Conservation (phyloP, 805 yeast species). For the Candida incommunis region DNA sequence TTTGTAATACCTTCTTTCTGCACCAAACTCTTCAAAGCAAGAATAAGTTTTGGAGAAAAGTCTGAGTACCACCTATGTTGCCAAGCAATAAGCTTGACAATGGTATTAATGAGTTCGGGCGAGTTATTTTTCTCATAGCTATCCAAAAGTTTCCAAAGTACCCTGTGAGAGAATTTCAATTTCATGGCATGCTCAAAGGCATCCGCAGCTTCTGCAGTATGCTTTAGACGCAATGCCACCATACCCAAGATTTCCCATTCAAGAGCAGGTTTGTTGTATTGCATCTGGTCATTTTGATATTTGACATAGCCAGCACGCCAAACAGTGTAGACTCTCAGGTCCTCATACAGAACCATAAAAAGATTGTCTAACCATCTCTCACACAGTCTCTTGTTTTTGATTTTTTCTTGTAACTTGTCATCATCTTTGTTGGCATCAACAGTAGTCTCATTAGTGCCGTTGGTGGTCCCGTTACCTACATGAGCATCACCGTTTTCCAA, state of each 20-base stretch:
- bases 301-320: slow-evolving; percentile 90
- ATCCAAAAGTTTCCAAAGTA: slow-evolving; percentile 59
- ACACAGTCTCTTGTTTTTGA: slow-evolving; percentile 41
- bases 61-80: slow-evolving; percentile 95
- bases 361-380: slow-evolving; percentile 71
- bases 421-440: slow-evolving; percentile 4
- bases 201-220: slow-evolving; percentile 65
- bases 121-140: slow-evolving; percentile 31
- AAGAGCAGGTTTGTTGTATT: slow-evolving; percentile 58
- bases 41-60: slow-evolving; percentile 57
- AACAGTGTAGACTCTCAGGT: slow-evolving; percentile 57
- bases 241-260: slow-evolving; percentile 92
- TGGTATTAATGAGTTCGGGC: slow-evolving; percentile 42
- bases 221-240: slow-evolving; percentile 75
- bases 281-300: slow-evolving; percentile 75
- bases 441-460: slow-evolving; percentile 6
- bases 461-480: slow-evolving; percentile 2
- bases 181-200: slow-evolving; percentile 66
- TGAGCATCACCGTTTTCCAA: not conserved
- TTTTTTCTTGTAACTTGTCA: slow-evolving; percentile 4
- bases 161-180: slow-evolving; percentile 66
- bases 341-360: slow-evolving; percentile 57
- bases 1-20: slow-evolving; percentile 69
- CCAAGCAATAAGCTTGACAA: slow-evolving; percentile 86
- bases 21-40: slow-evolving; percentile 44